Evolutionary conservation across 305 asterid genomes (phyloP).

Genomic region (Coffea humblotiana): DNA sequence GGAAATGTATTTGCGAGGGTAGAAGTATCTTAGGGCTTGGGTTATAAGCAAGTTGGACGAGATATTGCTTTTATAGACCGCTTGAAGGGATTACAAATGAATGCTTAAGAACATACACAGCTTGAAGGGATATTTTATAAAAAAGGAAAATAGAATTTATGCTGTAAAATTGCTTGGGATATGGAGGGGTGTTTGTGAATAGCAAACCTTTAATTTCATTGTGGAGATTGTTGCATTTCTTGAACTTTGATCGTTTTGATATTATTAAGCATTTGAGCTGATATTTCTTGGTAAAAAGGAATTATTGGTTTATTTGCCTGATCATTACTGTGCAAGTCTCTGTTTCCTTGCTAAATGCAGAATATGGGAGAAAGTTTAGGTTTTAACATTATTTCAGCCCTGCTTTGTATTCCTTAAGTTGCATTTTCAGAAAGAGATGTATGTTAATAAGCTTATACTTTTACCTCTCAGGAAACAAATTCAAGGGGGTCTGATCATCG

Average conservation of each 20-base stretch:
- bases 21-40: not conserved
- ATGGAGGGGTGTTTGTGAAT: not conserved
- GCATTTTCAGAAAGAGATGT: not conserved
- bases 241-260: not conserved
- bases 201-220: not conserved
- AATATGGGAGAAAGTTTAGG: not conserved
- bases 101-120: not conserved
- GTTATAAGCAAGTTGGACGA: not conserved
- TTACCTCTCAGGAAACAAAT: slow-evolving; percentile 23
- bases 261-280: not conserved
- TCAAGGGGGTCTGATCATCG: slow-evolving; percentile 54
- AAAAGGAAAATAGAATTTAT: not conserved
- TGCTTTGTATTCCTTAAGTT: not conserved
- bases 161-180: not conserved
- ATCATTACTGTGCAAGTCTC: not conserved
- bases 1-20: not conserved
- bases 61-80: not conserved
- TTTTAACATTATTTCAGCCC: not conserved
- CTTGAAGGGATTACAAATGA: not conserved
- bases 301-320: not conserved
- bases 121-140: not conserved
- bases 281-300: not conserved
- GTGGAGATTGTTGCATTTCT: not conserved
- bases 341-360: not conserved
- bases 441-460: not conserved